Evolutionary conservation across 1,139 yeast species (phyloP), one percentile per base, ranked within the genome.

Genomic region (Scheffersomyces segobiensis): DNA sequence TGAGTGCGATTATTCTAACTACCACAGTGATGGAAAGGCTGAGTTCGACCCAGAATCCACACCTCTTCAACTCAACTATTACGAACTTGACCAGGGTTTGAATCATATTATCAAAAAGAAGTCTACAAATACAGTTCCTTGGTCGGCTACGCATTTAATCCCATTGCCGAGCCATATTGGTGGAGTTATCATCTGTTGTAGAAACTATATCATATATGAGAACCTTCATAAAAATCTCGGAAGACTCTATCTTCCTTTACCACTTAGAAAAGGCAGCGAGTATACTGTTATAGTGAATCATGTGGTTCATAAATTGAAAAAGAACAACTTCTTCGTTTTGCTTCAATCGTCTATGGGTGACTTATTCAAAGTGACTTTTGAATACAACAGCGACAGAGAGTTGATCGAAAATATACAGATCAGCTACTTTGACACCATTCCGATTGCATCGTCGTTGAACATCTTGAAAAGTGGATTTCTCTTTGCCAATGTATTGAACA

Each of bases 81-180:
- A 93, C 72, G 96, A 91, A 67, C 75, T 93, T 42, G 98, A 95
- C 71, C 82, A 91, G 55, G 97, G 98, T 0, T 77, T 93, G 56
- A 93, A 93, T 67, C 90, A 89, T 68, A 83, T 93, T 1, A 79
- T 89, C 2, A 83, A 82, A 58, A 65, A 65, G 22, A 81, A 78
- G 59, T 78, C 83, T 58, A 70, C 83, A 3, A 81, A 74, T 46
- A 70, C 85, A 2, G 5, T 70, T 2, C 71, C 72, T 0, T 61
- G 66, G 0, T 67, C 76, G 22, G 70, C 81, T 0, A 67, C 66
- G 39, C 66, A 72, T 53, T 60, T 79, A 39, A 67, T 80, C 5
- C 75, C 83, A 0, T 62, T 79, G 49, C 80, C 81, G 0, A 69
- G 68, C 2, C 66, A 62, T 50, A 70, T 74, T 5, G 82, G 82